These are phyloP conservation scores for Daldinia childiae DNA, from an alignment of 495 filamentous ascomycete species.

Conservation along the genomic window DNA sequence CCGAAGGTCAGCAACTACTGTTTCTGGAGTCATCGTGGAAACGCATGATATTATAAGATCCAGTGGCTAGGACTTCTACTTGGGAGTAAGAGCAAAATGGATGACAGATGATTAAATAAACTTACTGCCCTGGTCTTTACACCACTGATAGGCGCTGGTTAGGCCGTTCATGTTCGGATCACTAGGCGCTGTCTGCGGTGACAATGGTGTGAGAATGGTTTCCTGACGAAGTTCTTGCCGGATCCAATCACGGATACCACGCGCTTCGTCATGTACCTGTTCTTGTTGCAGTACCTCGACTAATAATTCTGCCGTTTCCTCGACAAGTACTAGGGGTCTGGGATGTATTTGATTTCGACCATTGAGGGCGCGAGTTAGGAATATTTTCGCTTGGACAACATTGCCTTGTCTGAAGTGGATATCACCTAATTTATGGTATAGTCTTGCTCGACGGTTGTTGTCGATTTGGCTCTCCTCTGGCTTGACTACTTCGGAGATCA, in stretches of 20 bases:
- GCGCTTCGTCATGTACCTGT: slow-evolving; percentile 35
- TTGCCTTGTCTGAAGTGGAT: slow-evolving; percentile 32
- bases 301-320: slow-evolving; percentile 35
- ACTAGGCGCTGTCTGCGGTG: slow-evolving; percentile 2
- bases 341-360: slow-evolving; percentile 23
- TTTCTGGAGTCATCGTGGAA: not conserved
- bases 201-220: not conserved
- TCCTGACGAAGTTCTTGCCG: slow-evolving; percentile 14
- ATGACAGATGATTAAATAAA: not conserved
- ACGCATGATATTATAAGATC: not conserved
- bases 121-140: slow-evolving; percentile 37
- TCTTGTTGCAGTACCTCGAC: slow-evolving; percentile 20
- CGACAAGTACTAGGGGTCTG: slow-evolving; percentile 21
- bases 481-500: slow-evolving; percentile 25
- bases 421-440: slow-evolving; percentile 41
- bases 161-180: slow-evolving; percentile 3
- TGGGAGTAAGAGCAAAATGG: not conserved
- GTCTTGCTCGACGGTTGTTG: slow-evolving; percentile 30
- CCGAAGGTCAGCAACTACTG: slow-evolving; percentile 7
- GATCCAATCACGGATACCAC: slow-evolving; percentile 31
- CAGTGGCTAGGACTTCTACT: too few relatives aligned
- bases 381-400: slow-evolving; percentile 17
- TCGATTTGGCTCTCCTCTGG: slow-evolving; percentile 14
- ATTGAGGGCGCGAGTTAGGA: slow-evolving; percentile 27
- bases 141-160: slow-evolving; percentile 37